These are phyloP conservation scores for Phialocephala subalpina DNA, from an alignment of 2,329 filamentous ascomycete genomes.

Conservation along the genomic window DNA sequence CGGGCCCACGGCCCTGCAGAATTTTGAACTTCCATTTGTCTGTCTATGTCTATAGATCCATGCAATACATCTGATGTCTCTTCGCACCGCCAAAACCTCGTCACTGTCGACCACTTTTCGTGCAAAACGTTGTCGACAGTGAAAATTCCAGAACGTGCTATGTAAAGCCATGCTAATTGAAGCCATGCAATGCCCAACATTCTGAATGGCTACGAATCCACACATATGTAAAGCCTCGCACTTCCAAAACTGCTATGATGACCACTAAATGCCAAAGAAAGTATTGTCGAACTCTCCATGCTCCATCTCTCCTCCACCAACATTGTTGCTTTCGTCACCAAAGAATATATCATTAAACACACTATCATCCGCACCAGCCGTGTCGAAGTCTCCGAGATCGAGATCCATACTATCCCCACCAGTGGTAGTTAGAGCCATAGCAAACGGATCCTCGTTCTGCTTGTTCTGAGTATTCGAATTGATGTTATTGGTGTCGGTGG, in stretches of 20 bases:
- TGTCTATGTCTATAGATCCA: no score
- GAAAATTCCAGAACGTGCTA: no score
- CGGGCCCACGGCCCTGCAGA: no score
- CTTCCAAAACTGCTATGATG: not conserved
- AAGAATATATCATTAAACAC: conserved; percentile 44
- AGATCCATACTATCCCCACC: conserved; percentile 48
- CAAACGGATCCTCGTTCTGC: conserved; percentile 37
- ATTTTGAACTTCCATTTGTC: no score
- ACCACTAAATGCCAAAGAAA: conserved; percentile 39
- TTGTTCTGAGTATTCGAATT: conserved; percentile 26
- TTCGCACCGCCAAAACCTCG: no score
- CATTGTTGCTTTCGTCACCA: conserved; percentile 31
- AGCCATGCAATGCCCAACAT: no score
- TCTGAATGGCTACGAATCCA: not conserved
- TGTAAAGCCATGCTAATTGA: no score
- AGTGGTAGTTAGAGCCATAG: conserved; percentile 23
- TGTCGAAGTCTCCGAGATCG: conserved; percentile 58
- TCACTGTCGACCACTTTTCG: no score
- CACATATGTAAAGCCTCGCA: not conserved
- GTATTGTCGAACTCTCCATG: conserved; percentile 41
- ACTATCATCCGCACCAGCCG: conserved; percentile 47
- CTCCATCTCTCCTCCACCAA: conserved; percentile 36
- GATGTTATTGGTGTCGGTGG: conserved; percentile 27
- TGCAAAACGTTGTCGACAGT: no score
- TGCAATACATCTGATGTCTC: no score